phyloP scores from a whole-genome alignment of 148 eudicot genomes.

The Polygonum aviculare region DNA sequence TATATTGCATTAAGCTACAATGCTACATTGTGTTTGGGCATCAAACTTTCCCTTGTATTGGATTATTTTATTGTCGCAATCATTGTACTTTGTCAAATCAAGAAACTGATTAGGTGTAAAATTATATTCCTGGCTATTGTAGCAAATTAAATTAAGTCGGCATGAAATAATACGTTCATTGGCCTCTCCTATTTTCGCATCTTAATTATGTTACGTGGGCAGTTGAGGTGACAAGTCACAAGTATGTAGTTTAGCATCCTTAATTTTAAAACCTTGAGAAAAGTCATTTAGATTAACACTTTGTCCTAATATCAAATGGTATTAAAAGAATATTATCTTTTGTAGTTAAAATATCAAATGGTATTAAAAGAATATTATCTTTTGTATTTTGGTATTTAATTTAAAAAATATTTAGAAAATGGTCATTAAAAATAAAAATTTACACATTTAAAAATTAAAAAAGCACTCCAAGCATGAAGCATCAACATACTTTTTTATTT shows the following conservation, averaged over 20 bases:
- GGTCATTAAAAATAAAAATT: too few relatives aligned
- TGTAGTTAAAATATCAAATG: too few relatives aligned
- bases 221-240: not conserved
- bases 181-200: not conserved
- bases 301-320: too few relatives aligned
- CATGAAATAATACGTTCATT: not conserved
- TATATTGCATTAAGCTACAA: not conserved
- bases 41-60: not conserved
- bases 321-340: too few relatives aligned
- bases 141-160: constrained; percentile 1
- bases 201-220: not conserved
- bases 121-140: constrained; percentile 3
- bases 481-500: too few relatives aligned
- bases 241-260: not conserved
- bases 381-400: too few relatives aligned
- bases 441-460: too few relatives aligned
- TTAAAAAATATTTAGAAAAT: too few relatives aligned
- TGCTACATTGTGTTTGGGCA: not conserved
- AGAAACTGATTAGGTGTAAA: not conserved
- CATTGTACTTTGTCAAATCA: constrained; percentile 8
- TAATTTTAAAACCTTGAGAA: not conserved
- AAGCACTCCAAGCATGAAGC: too few relatives aligned
- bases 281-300: too few relatives aligned
- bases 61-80: not conserved
- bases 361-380: too few relatives aligned